Evolutionary conservation across 352 stramenopile genomes (phyloP).

Genomic region (Phytopythium aichiense): DNA sequence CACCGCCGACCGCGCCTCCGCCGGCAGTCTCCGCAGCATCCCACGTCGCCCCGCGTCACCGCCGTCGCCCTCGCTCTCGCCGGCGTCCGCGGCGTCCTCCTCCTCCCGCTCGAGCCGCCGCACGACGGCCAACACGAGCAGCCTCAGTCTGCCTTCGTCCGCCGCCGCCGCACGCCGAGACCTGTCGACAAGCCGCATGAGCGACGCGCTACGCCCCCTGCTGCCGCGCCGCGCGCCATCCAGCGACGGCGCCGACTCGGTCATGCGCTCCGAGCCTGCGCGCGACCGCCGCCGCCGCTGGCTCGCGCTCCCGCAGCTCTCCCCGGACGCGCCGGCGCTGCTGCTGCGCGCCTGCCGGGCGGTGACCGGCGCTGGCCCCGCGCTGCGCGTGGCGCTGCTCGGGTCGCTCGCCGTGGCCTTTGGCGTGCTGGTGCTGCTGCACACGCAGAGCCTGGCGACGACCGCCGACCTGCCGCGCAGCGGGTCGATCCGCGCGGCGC

Average conservation of each 20-base stretch:
- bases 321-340: constrained; percentile 11
- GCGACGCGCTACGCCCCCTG: constrained; percentile 16
- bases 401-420: constrained; percentile 42
- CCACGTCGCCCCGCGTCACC: not conserved
- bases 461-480: constrained; percentile 37
- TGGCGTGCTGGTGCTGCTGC: constrained; percentile 63
- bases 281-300: constrained; percentile 9
- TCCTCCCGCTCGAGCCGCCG: constrained; percentile 6
- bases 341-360: constrained; percentile 24
- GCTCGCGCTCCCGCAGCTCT: not conserved
- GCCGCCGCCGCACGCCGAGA: not conserved
- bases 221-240: constrained; percentile 22
- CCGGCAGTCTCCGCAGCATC: not conserved
- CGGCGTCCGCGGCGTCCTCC: not conserved
- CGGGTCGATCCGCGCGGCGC: constrained; percentile 19
- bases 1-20: not conserved
- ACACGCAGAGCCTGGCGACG: constrained; percentile 56
- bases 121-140: constrained; percentile 8
- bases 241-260: constrained; percentile 13
- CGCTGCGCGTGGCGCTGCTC: constrained; percentile 42
- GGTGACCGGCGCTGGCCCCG: constrained; percentile 27
- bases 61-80: not conserved
- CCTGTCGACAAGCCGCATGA: constrained; percentile 5
- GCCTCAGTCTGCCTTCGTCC: not conserved
- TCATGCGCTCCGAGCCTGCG: constrained; percentile 22